These are phyloP conservation scores for Cephalotrichum gorgonifer DNA, from an alignment of 2,329 filamentous ascomycete genomes.

Conservation along the genomic window DNA sequence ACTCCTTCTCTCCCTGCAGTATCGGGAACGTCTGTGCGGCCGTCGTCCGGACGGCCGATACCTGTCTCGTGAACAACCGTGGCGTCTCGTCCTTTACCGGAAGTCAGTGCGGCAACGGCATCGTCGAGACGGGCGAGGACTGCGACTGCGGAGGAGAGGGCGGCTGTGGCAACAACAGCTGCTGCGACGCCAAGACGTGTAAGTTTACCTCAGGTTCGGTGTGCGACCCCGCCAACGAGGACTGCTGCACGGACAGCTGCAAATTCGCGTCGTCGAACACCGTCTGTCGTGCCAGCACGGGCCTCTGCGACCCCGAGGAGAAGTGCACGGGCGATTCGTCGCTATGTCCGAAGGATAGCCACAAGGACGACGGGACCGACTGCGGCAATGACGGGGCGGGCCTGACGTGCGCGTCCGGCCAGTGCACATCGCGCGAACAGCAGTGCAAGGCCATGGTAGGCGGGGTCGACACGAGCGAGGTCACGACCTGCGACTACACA, in stretches of 20 bases:
- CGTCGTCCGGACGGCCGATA: conserved; percentile 66
- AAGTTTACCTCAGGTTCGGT: conserved; percentile 66
- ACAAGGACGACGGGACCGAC: conserved; percentile 55
- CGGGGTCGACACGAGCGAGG: conserved; percentile 50
- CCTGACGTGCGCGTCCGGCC: conserved; percentile 77
- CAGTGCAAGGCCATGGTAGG: conserved; percentile 77
- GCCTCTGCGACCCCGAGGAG: conserved; percentile 78
- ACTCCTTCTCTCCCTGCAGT: conserved; percentile 74
- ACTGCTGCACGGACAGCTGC: conserved; percentile 63
- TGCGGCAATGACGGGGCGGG: conserved; percentile 57
- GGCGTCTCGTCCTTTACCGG: conserved; percentile 72
- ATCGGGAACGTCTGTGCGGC: conserved; percentile 92
- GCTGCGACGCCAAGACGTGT: conserved; percentile 82
- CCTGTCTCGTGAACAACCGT: conserved; percentile 80
- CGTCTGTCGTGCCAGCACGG: conserved; percentile 71
- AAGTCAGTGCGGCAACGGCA: conserved; percentile 89
- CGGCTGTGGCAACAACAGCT: conserved; percentile 64
- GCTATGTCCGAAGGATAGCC: conserved; percentile 64
- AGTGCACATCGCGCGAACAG: conserved; percentile 84
- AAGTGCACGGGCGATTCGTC: conserved; percentile 64
- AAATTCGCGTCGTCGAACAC: conserved; percentile 56
- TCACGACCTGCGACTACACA: conserved; percentile 56
- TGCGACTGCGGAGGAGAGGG: conserved; percentile 82
- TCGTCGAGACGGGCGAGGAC: conserved; percentile 87
- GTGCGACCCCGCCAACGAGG: conserved; percentile 74